Percentiles rank a stretch among this genome's conserved stretches.
Conservation (phyloP, 371 early-diverging fungal genomes). For the Dichotomocladium elegans region DNA sequence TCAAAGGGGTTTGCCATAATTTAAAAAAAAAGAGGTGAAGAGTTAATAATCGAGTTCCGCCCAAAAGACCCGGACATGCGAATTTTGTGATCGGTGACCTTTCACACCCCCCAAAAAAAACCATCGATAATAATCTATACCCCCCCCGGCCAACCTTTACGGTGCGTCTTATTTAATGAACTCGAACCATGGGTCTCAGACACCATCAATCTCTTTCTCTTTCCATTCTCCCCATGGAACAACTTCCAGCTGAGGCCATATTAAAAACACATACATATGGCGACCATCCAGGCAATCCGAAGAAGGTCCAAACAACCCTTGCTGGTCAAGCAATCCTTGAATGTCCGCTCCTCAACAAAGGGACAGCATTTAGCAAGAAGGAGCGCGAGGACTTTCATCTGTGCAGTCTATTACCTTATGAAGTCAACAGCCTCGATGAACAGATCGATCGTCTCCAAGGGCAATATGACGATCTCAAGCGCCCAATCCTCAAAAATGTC, state of each 20-base stretch:
- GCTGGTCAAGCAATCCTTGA: constrained; percentile 5
- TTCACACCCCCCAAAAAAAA: too few species aligned
- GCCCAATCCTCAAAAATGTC: constrained; percentile 7
- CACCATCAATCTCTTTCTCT: neutral
- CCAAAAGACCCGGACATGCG: too few species aligned
- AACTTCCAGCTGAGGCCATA: too few species aligned
- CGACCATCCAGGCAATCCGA: constrained; percentile 7
- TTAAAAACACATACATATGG: constrained; percentile 10
- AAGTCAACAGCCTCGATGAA: constrained; percentile 16
- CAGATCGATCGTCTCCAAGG: constrained; percentile 9
- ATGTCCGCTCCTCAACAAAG: constrained; percentile 14
- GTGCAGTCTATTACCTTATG: constrained; percentile 15
- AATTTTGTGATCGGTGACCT: too few species aligned
- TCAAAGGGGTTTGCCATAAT: constrained; percentile 13
- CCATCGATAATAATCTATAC: too few species aligned
- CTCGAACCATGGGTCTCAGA: too few species aligned
- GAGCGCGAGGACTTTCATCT: constrained; percentile 25
- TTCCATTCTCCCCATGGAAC: too few species aligned
- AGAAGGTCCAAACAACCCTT: neutral
- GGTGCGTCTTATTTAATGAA: too few species aligned
- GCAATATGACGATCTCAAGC: constrained; percentile 12
- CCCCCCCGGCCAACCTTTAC: too few species aligned
- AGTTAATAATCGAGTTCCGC: too few species aligned
- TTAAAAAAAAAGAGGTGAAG: neutral
- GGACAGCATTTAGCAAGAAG: constrained; percentile 21